Percentiles rank a stretch among this genome's conserved stretches.
phyloP scores from a whole-genome alignment of 768 basidiomycete genomes.

The Leccinum longicurvipes region DNA sequence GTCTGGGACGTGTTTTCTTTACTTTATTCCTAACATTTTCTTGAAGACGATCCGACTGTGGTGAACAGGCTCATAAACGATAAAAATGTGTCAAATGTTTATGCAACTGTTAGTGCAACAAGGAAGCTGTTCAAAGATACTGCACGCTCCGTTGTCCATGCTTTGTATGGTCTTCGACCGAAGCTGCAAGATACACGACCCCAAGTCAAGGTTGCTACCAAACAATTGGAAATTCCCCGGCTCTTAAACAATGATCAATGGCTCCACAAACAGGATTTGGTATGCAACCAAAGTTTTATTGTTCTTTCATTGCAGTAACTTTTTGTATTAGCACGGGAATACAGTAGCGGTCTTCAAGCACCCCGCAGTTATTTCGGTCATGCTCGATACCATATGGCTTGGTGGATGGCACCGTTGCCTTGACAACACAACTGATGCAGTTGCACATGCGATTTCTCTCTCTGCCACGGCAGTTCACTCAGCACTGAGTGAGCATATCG shows the following conservation, averaged over 20 bases:
- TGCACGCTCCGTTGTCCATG: too few species aligned
- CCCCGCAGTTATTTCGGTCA: not conserved
- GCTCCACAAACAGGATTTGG: not conserved
- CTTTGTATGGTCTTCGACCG: too few species aligned
- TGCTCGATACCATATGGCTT: not conserved
- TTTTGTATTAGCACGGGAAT: not conserved
- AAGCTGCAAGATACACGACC: too few species aligned
- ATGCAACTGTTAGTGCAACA: too few species aligned
- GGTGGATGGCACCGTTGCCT: not conserved
- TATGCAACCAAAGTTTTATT: not conserved
- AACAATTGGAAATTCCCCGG: not conserved
- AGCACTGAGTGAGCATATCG: too few species aligned
- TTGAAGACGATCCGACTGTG: too few species aligned
- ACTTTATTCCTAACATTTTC: too few species aligned
- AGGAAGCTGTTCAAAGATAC: too few species aligned
- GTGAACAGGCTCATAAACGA: too few species aligned
- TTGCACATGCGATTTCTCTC: not conserved
- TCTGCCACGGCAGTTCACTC: too few species aligned
- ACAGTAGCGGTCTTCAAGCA: not conserved
- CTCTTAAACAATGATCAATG: not conserved
- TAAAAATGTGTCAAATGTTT: too few species aligned
- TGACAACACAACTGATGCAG: not conserved
- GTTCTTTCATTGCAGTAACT: not conserved
- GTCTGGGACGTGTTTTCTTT: too few species aligned
- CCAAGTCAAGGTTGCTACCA: not conserved